Conservation (phyloP, 495 filamentous ascomycete species). For the Lasiosphaeriaceae sp. region DNA sequence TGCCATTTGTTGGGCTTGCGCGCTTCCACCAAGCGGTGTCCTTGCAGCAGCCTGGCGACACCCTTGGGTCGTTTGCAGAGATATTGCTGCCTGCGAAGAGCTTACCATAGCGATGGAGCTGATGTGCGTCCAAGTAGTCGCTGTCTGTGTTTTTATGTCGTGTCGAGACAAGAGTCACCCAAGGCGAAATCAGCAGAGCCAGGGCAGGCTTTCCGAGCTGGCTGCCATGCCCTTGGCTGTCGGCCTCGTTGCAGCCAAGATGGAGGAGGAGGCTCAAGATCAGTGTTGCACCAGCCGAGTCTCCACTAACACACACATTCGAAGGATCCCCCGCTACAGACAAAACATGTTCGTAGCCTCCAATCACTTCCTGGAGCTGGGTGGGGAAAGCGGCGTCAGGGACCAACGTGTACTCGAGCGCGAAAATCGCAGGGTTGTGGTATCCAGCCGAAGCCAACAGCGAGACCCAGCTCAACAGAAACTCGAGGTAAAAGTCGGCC, state of each 20-base stretch:
- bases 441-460: slow-evolving; percentile 57
- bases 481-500: slow-evolving; percentile 76
- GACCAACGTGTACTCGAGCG: slow-evolving; percentile 75
- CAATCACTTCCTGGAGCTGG: slow-evolving; percentile 61
- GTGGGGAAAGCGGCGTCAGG: slow-evolving; percentile 65
- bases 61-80: slow-evolving; percentile 47
- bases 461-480: slow-evolving; percentile 61
- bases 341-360: slow-evolving; percentile 63
- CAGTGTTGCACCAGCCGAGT: slow-evolving; percentile 70
- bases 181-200: slow-evolving; percentile 57
- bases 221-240: slow-evolving; percentile 8
- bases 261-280: slow-evolving; percentile 63
- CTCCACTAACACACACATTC: slow-evolving; percentile 62
- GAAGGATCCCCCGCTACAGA: slow-evolving; percentile 48
- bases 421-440: slow-evolving; percentile 70
- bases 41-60: slow-evolving; percentile 65
- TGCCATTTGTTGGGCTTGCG: slow-evolving; percentile 55
- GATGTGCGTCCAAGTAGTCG: slow-evolving; percentile 55
- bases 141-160: slow-evolving; percentile 54
- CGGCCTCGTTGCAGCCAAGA: slow-evolving; percentile 32
- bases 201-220: slow-evolving; percentile 39
- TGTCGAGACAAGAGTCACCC: slow-evolving; percentile 55
- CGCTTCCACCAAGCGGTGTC: slow-evolving; percentile 59
- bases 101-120: slow-evolving; percentile 57
- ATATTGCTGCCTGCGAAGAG: slow-evolving; percentile 56